Evolutionary conservation across 1,284 basidiomycete species (phyloP).

Genomic region (Rhizoctonia solani): DNA sequence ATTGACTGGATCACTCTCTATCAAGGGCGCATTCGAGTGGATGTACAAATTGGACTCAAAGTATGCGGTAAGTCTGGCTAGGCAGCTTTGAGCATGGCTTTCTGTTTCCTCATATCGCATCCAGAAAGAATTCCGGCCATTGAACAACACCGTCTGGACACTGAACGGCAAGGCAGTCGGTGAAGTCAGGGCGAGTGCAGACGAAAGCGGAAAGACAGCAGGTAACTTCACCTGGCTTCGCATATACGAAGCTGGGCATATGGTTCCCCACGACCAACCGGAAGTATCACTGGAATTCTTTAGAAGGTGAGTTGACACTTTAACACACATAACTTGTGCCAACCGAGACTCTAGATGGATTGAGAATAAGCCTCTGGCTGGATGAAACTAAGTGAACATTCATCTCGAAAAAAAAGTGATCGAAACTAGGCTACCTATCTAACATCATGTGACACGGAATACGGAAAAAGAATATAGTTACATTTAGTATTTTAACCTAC

Average conservation of each 20-base stretch:
- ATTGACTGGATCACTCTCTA: background rate
- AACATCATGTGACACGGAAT: too few species aligned
- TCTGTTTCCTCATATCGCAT: too few species aligned
- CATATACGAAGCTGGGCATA: slow-evolving; percentile 17
- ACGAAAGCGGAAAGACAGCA: background rate
- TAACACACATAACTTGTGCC: background rate
- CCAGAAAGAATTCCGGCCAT: slow-evolving; percentile 2
- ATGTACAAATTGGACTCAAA: background rate
- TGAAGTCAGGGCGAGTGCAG: slow-evolving; percentile 1
- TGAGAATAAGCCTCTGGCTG: background rate
- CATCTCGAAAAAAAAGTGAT: too few species aligned
- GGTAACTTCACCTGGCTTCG: slow-evolving; percentile 18
- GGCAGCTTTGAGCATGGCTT: too few species aligned
- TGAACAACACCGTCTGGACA: slow-evolving; percentile 12
- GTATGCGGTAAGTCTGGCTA: background rate
- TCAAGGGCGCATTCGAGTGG: slow-evolving; percentile 22
- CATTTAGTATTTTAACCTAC: too few species aligned
- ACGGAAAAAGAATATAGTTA: too few species aligned
- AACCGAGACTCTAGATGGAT: background rate
- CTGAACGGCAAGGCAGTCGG: background rate
- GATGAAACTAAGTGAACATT: too few species aligned
- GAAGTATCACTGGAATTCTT: slow-evolving; percentile 4
- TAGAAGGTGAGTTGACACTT: background rate
- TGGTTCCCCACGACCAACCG: slow-evolving; percentile 23
- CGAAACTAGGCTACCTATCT: too few species aligned